These are phyloP conservation scores for Lyophyllum atratum DNA, from an alignment of 768 basidiomycete species.

Conservation along the genomic window DNA sequence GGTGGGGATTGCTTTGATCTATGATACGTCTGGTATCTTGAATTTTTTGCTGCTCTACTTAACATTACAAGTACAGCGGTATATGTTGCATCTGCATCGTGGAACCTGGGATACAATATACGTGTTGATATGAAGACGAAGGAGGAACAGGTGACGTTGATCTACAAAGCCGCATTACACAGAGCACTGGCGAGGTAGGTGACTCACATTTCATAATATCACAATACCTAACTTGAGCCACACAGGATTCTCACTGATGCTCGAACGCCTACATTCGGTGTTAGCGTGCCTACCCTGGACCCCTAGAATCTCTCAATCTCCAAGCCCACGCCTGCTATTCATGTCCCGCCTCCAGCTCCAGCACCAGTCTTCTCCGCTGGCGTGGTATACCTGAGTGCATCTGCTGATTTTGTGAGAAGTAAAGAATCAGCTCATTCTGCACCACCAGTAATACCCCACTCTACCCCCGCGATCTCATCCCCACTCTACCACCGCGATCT, in stretches of 20 bases:
- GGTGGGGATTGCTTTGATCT: neutral
- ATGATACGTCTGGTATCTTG: neutral
- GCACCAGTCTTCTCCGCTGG: no score
- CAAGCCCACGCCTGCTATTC: no score
- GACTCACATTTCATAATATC: no score
- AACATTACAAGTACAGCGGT: neutral
- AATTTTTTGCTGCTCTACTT: neutral
- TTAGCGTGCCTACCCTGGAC: conserved; percentile 31
- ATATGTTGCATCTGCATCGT: neutral
- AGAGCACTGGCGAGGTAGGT: neutral
- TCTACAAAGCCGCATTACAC: neutral
- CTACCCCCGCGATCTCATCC: no score
- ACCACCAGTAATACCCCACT: neutral
- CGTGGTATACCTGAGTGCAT: no score
- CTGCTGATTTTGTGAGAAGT: no score
- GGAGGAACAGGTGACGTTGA: neutral
- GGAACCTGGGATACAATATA: neutral
- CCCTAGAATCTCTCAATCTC: conserved; percentile 25
- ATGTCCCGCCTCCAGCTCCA: no score
- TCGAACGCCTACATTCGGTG: conserved; percentile 41
- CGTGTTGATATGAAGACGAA: neutral
- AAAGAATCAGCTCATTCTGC: no score
- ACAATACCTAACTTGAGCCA: neutral
- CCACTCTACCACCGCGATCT: neutral
- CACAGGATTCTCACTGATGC: conserved; percentile 36